Evolutionary conservation across 768 basidiomycete species (phyloP), one percentile per base, ranked within the genome.

Genomic region (Boletus reticuloceps): DNA sequence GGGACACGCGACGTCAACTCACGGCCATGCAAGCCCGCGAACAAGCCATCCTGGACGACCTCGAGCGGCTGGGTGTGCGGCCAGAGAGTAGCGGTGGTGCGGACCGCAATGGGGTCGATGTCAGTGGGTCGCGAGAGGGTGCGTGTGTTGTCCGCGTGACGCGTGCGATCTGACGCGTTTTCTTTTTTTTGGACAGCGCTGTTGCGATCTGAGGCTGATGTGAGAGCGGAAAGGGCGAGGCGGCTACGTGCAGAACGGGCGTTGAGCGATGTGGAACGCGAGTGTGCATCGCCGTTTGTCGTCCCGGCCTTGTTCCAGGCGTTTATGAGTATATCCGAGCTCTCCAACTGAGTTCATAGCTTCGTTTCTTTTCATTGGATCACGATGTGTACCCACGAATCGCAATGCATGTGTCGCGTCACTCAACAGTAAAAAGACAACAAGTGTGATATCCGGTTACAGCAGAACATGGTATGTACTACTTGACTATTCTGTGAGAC

Each of bases 301-400:
- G 81, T 82, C 6, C 82, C 82, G 17, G 80, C 78, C 12, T 64
- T 86, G 58, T 66, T 84, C 54, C 79, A 81, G 11, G 80, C 82
- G 13, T 84, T 85, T 51, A 53, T 79, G 17, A 66, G 66, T 25
- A 72, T 85, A 46, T 79, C 82, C 19, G 76, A 76, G 51, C 59
- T 80, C 55, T n/a, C n/a, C n/a, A n/a, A n/a, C n/a, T n/a, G n/a
- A n/a, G n/a, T n/a, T n/a, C n/a, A n/a, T n/a, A n/a, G n/a, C n/a
- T n/a, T n/a, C n/a, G n/a, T n/a, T n/a, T n/a, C n/a, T n/a, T n/a
- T n/a, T n/a, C n/a, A n/a, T n/a, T n/a, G n/a, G n/a, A n/a, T n/a
- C n/a, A n/a, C n/a, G 27, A 27, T 8, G 8, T 27, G 27, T 27
- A 27, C 27, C 27, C 27, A 27, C 27, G 7, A 8, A 9, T 27